These are phyloP conservation scores for Xylariales sp. DNA, from an alignment of 2,329 filamentous ascomycete genomes.

Conservation along the genomic window DNA sequence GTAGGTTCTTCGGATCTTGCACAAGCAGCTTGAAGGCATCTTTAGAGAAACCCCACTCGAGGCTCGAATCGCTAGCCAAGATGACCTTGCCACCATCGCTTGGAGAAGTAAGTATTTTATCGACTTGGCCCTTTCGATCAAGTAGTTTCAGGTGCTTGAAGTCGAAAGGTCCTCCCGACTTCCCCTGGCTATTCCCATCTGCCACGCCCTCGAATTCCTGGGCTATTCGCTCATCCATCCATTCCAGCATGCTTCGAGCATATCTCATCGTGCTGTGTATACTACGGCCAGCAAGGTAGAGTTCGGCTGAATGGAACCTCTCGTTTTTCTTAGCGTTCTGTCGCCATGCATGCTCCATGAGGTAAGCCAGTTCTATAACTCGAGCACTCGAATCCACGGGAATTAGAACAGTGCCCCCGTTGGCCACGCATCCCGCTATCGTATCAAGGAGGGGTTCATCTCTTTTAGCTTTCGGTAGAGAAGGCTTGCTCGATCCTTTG, in stretches of 20 bases:
- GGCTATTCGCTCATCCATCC: slow-evolving; percentile 97
- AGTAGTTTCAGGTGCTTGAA: slow-evolving; percentile 81
- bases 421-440: slow-evolving; percentile 70
- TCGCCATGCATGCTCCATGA: slow-evolving; percentile 90
- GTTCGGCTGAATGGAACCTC: slow-evolving; percentile 47
- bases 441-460: slow-evolving; percentile 83
- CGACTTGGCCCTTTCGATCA: slow-evolving; percentile 75
- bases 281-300: slow-evolving; percentile 83
- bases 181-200: slow-evolving; percentile 45
- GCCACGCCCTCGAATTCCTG: slow-evolving; percentile 79
- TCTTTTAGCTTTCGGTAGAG: slow-evolving; percentile 70
- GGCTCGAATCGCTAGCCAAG: slow-evolving; percentile 79
- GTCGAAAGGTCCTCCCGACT: slow-evolving; percentile 73
- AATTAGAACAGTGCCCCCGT: slow-evolving; percentile 86
- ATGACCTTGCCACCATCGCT: slow-evolving; percentile 65
- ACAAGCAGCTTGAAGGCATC: slow-evolving; percentile 72
- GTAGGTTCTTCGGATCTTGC: slow-evolving; percentile 71
- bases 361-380: slow-evolving; percentile 84
- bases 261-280: slow-evolving; percentile 86
- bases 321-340: slow-evolving; percentile 50
- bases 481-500: slow-evolving; percentile 67
- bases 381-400: slow-evolving; percentile 94
- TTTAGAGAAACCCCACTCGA: slow-evolving; percentile 94
- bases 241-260: slow-evolving; percentile 92
- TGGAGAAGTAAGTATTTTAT: slow-evolving; percentile 55